A percentile compares a stretch with the other conserved stretches of the same genome.
phyloP scores from a whole-genome alignment of 2,329 filamentous ascomycete species.

The Trichoderma brevicompactum region DNA sequence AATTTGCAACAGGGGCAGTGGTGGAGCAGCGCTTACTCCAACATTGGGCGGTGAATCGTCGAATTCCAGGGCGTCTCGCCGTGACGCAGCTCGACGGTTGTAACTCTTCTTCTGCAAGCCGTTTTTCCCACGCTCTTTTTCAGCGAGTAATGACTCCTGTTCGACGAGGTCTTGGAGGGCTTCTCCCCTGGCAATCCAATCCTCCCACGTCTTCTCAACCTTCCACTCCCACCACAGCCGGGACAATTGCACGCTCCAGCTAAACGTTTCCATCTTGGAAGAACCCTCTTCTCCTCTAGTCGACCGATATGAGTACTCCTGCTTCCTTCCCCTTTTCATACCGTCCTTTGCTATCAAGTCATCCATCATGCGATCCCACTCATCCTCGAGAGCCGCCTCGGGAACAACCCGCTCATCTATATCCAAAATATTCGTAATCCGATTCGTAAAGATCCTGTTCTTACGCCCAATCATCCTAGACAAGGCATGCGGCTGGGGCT shows the following conservation, averaged over 20 bases:
- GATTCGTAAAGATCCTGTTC: constrained; percentile 48
- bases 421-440: constrained; percentile 45
- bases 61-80: background rate
- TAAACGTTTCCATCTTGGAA: constrained; percentile 38
- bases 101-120: background rate
- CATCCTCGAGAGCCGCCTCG: constrained; percentile 49
- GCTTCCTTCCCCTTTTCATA: background rate
- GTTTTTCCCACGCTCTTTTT: constrained; percentile 33
- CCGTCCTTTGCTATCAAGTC: constrained; percentile 35
- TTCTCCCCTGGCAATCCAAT: constrained; percentile 48
- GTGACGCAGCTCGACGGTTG: background rate
- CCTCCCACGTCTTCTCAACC: constrained; percentile 41
- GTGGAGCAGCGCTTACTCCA: background rate
- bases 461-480: constrained; percentile 61
- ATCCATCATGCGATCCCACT: constrained; percentile 51
- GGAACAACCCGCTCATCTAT: constrained; percentile 46
- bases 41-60: constrained; percentile 30
- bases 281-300: background rate
- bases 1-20: constrained; percentile 13
- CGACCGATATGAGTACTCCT: background rate
- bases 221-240: constrained; percentile 41
- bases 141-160: constrained; percentile 42
- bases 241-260: constrained; percentile 39
- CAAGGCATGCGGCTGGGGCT: constrained; percentile 66
- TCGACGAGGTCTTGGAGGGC: constrained; percentile 49